Evolutionary conservation across 2,329 filamentous ascomycete species (phyloP).

Genomic region (Tolypocladium nubicola): DNA sequence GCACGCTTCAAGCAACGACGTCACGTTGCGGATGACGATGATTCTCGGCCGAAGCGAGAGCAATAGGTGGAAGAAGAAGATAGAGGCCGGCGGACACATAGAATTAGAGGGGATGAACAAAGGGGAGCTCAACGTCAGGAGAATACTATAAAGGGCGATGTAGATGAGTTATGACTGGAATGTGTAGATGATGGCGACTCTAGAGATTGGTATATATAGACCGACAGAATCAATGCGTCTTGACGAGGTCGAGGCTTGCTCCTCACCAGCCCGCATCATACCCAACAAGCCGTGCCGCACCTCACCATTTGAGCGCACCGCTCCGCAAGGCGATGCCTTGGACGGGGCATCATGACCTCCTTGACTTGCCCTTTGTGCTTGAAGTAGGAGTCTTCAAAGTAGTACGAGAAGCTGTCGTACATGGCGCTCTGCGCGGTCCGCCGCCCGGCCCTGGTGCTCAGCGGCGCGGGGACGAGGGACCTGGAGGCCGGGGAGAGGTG

Average conservation of each 20-base stretch:
- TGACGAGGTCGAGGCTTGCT: not conserved
- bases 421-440: not conserved
- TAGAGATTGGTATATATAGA: not conserved
- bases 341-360: not conserved
- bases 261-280: not conserved
- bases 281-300: not conserved
- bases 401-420: not conserved
- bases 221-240: not conserved
- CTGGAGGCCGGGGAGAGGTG: not conserved
- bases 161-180: not conserved
- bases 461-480: not conserved
- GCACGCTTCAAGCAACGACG: constrained; percentile 44
- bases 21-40: constrained; percentile 60
- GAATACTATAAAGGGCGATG: constrained; percentile 27
- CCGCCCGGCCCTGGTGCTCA: not conserved
- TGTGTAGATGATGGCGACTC: not conserved
- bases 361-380: not conserved
- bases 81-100: constrained; percentile 47
- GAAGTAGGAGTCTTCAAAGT: not conserved
- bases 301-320: not conserved
- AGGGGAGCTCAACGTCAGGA: constrained; percentile 41
- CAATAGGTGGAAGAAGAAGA: constrained; percentile 65
- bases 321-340: not conserved
- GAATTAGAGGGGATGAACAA: constrained; percentile 34
- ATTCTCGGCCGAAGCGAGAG: constrained; percentile 65